Evolutionary conservation across 106 monocot genomes (phyloP), one percentile per base, ranked within the genome.

Genomic region (Platanthera zijinensis): DNA sequence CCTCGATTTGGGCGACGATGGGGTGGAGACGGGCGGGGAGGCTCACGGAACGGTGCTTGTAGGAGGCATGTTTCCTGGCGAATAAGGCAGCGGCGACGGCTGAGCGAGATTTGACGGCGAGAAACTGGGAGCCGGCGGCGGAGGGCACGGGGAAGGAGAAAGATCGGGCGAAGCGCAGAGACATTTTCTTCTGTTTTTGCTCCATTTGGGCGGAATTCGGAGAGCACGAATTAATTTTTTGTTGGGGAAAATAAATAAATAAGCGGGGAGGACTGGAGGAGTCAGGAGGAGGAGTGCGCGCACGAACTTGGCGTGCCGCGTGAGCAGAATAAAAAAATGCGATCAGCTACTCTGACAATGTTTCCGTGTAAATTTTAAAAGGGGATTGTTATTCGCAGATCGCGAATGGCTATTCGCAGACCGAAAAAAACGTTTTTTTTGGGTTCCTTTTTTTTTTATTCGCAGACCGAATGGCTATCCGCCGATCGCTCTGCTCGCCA

Each of bases 21-120:
- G 97, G 89, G 76, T 89, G 91, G 76, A 87, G 84, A 25, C 85
- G 83, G 81, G 85, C 83, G 1, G 93, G 93, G 63, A 97, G 89
- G 76, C 91, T 93, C 48, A 80, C 63, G 75, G 93, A 97, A 10
- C 59, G 66, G 59, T 10, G 28, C 15, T 74, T 66, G 62, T 54
- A 69, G 63, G 46, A 28, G 39, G 51, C 39, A 39, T 39, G 80
- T 39, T 39, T 39, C 39, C 39, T 2, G 39, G 39, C 39, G 1
- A 39, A 39, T 39, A 39, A 39, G 3, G 52, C 53, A 2, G 46
- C 14, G 54, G 52, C 53, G 6, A 15, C 14, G 54, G 25, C 7
- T 15, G 28, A 17, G 69, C 39, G 22, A 2, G 19, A 50, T 21
- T 21, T 22, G 50, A 14, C 6, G 48, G 72, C 0, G 46, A 46